Base-by-base conservation (phyloP, 2,329 filamentous ascomycete species). In the Sporothrix brunneoviolacea region DNA sequence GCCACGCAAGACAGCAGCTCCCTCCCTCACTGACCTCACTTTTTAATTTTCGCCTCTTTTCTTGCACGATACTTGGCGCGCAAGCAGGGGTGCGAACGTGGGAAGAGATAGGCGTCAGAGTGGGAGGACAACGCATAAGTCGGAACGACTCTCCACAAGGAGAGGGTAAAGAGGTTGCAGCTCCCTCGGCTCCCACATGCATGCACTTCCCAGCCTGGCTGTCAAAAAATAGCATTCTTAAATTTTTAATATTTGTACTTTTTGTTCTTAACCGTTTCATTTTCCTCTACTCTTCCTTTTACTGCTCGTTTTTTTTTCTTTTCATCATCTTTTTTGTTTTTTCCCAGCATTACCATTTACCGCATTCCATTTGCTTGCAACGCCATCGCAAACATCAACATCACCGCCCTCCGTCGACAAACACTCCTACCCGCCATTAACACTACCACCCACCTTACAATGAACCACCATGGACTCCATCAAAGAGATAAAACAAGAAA, bases 401-500 rank as follows among this genome's bases (percentile, higher is more conserved):
- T 8, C 27, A 9, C 18, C 13, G 4, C 4, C 36, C 13, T 15
- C 15, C n/a, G 36, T 39, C 18, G 30, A 35, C 24, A n/a, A 8
- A 4, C 32, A 12, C 35, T 21, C 6, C 22, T 6, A 36, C 28
- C 40, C 24, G 35, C 16, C n/a, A 27, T 40, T 18, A 45, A 4
- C 30, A 45, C 19, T 16, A 33, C 15, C 16, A 16, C 16, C 21
- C 28, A 28, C 48, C 40, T 46, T 10, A 49, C 36, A 47, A 53
- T 53, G 50, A 32, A 32, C 40, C 39, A 53, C 28, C 35, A 59
- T 59, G 57, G 53, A 45, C 28, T 30, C 36, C 37, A 38, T 39
- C 33, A 65, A 58, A 47, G 68, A 68, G 58, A 72, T 71, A 64
- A 72, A 69, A 57, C 64, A 56, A 43, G 67, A 68, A 58, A 75